Base-by-base conservation (phyloP, 305 asterid genomes). In the Andrographis paniculata region DNA sequence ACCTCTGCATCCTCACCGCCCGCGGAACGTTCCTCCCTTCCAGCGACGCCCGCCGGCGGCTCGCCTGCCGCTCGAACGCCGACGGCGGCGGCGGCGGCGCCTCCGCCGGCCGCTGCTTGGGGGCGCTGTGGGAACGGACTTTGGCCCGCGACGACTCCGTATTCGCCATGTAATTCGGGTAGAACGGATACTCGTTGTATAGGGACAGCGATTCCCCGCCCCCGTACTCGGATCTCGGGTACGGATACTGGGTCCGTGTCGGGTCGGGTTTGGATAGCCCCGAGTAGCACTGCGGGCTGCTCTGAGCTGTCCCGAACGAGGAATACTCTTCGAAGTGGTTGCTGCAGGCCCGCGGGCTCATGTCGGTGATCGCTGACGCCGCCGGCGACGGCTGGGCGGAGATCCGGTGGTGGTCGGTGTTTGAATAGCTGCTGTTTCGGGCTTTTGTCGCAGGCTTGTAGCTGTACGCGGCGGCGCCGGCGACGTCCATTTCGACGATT, bases 401-500 rank as follows among this genome's bases (percentile, higher is more conserved):
- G 6, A 58, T 14, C 0, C 66, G 56, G 42, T 64, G 69, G 0
- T 69, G 45, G 21, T 74, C 59, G 47, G 64, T 71, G 72, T 69
- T 88, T 13, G 97, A 79, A 58, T 76, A 82, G 70, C 87, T 80
- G 70, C 87, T 80, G 56, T 65, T 78, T 20, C 98, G 64, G 49
- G 79, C 64, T 53, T 57, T 72, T 36, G 76, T 57, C 4, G 53
- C 71, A 9, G 76, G 78, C 68, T 70, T 76, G 67, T 65, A 63
- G 59, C n/a, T n/a, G n/a, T n/a, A n/a, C n/a, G n/a, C n/a, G n/a
- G n/a, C n/a, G n/a, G n/a, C n/a, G n/a, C 74, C 80, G 14, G 92
- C 95, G 1, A 69, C 53, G 50, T 89, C 98, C 92, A 89, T 78
- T 58, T 89, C 95, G n/a, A 89, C 98, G 22, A 89, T 89, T 79